phyloP scores from a whole-genome alignment of 2,329 filamentous ascomycete genomes.

The Alternaria hordeiaustralica region DNA sequence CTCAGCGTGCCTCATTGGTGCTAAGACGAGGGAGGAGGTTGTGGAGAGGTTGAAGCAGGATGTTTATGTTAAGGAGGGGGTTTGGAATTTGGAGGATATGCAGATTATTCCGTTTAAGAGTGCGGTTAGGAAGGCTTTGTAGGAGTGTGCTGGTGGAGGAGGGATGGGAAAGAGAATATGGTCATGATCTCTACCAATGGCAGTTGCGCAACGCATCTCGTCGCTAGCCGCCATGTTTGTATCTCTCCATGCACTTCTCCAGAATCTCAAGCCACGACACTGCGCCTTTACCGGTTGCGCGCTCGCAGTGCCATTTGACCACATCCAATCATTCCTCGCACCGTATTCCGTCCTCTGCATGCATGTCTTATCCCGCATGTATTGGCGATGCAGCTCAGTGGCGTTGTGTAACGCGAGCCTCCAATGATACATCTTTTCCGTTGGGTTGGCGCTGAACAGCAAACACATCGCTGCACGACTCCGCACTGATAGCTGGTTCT shows the following conservation, averaged over 20 bases:
- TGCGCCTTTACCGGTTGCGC: background rate
- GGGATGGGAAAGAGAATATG: background rate
- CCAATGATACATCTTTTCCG: background rate
- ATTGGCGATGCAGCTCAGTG: background rate
- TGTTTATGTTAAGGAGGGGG: slow-evolving; percentile 72
- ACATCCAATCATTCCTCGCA: background rate
- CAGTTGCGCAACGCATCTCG: background rate
- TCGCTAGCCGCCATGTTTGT: background rate
- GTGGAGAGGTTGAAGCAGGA: slow-evolving; percentile 71
- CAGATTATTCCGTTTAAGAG: slow-evolving; percentile 59
- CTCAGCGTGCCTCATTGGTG: slow-evolving; percentile 71
- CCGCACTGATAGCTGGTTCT: background rate
- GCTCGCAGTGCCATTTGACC: background rate
- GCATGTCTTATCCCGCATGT: background rate
- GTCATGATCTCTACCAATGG: background rate
- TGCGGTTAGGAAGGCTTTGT: slow-evolving; percentile 53
- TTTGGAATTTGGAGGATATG: slow-evolving; percentile 73
- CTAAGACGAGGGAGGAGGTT: slow-evolving; percentile 73
- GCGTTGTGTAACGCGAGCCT: background rate
- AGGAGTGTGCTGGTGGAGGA: background rate
- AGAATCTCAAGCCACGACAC: background rate
- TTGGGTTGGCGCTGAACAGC: background rate
- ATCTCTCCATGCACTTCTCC: background rate
- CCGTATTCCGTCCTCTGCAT: background rate
- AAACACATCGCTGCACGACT: background rate